These are phyloP conservation scores for Lecanosticta acicola DNA, from an alignment of 2,329 filamentous ascomycete genomes.

Conservation along the genomic window DNA sequence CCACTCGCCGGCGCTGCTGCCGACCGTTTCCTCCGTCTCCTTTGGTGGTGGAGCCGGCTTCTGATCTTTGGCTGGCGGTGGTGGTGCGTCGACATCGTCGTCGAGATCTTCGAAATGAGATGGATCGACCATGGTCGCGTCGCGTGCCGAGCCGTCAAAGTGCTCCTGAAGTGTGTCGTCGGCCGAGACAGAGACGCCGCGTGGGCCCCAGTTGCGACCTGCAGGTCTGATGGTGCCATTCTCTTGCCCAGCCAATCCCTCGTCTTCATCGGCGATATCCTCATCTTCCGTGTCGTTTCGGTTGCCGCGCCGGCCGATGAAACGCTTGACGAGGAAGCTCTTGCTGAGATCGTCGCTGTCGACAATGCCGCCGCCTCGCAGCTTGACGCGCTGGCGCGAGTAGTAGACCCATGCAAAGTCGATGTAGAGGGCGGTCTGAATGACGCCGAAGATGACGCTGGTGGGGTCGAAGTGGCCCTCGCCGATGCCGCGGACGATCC, in stretches of 20 bases:
- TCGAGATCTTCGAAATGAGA: slow-evolving; percentile 43
- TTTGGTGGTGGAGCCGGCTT: slow-evolving; percentile 1
- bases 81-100: slow-evolving; percentile 33
- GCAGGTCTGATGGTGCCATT: slow-evolving; percentile 26
- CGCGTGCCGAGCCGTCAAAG: slow-evolving; percentile 18
- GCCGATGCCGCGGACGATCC: slow-evolving; percentile 60
- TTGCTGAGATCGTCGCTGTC: slow-evolving; percentile 82
- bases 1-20: slow-evolving; percentile 29
- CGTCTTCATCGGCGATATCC: slow-evolving; percentile 58
- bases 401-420: slow-evolving; percentile 99
- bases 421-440: slow-evolving; percentile 84
- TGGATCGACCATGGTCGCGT: slow-evolving; percentile 41
- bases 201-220: slow-evolving; percentile 50
- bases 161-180: slow-evolving; percentile 47
- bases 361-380: slow-evolving; percentile 78
- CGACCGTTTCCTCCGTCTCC: slow-evolving; percentile 14
- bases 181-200: slow-evolving; percentile 56
- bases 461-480: slow-evolving; percentile 55
- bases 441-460: slow-evolving; percentile 75
- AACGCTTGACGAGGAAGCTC: slow-evolving; percentile 74
- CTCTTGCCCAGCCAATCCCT: slow-evolving; percentile 40
- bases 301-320: slow-evolving; percentile 57
- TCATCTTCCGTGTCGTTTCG: slow-evolving; percentile 36
- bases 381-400: slow-evolving; percentile 86
- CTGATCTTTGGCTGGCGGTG: slow-evolving; percentile 24